These are phyloP conservation scores for Cercospora sp. DNA, from an alignment of 2,329 filamentous ascomycete species.

Conservation along the genomic window DNA sequence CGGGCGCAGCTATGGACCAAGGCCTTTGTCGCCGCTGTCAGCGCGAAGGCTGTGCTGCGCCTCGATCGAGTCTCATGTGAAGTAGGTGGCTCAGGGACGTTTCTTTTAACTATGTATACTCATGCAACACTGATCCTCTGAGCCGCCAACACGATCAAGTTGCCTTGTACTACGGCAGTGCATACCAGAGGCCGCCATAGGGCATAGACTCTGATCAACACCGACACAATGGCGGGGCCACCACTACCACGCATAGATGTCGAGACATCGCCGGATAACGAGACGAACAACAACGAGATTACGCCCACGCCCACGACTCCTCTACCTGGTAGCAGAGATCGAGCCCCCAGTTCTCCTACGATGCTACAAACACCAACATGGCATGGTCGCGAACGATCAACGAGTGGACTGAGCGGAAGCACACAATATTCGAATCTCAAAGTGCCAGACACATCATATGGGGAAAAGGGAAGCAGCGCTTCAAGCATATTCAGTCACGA, in stretches of 20 bases:
- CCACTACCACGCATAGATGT: constrained; percentile 27
- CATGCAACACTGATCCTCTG: background rate
- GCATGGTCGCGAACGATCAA: constrained; percentile 25
- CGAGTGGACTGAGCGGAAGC: constrained; percentile 23
- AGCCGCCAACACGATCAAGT: background rate
- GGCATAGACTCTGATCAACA: background rate
- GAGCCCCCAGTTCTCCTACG: constrained; percentile 19
- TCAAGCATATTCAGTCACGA: constrained; percentile 26
- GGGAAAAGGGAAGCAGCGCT: constrained; percentile 23
- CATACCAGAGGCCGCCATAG: background rate
- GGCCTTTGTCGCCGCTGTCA: constrained; percentile 10
- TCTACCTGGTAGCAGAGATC: constrained; percentile 11
- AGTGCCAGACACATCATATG: constrained; percentile 22
- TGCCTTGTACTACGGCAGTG: constrained; percentile 8
- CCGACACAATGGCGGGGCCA: constrained; percentile 24
- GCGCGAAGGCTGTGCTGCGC: constrained; percentile 16
- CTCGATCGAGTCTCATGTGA: constrained; percentile 13
- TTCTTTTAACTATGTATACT: background rate
- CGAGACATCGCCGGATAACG: constrained; percentile 17
- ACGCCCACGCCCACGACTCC: constrained; percentile 21
- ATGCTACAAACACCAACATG: constrained; percentile 22
- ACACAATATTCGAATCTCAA: constrained; percentile 26
- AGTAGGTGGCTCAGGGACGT: constrained; percentile 10
- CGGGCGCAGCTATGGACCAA: constrained; percentile 14
- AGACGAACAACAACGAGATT: constrained; percentile 23